These are phyloP conservation scores for Ophiostoma fasciatum DNA, from an alignment of 2,329 filamentous ascomycete species.

Conservation along the genomic window DNA sequence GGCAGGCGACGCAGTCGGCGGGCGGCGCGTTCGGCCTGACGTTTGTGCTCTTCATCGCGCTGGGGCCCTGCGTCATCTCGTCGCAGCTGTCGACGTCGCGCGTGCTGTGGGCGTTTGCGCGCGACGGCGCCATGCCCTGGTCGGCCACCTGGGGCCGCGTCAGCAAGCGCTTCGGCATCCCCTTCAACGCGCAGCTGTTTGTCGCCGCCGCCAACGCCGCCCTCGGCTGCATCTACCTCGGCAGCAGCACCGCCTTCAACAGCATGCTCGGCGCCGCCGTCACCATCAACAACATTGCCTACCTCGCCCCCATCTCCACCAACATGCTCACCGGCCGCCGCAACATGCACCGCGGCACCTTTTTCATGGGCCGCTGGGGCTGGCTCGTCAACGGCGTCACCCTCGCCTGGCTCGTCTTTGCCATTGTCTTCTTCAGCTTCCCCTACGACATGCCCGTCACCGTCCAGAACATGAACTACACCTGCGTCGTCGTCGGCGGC, in stretches of 20 bases:
- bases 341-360: conserved; percentile 15
- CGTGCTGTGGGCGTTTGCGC: conserved; percentile 10
- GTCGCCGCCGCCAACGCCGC: conserved; percentile 8
- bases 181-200: conserved; percentile 14
- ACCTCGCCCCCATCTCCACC: conserved; percentile 15
- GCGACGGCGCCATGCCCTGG: conserved; percentile 15
- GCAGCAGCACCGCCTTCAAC: conserved; percentile 15
- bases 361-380: conserved; percentile 15
- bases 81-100: conserved; percentile 7
- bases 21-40: conserved; percentile 5
- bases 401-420: conserved; percentile 6
- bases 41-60: conserved; percentile 8
- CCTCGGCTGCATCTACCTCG: conserved; percentile 18
- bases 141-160: conserved; percentile 14
- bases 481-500: conserved; percentile 4
- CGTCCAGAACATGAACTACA: conserved; percentile 12
- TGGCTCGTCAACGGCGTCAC: conserved; percentile 10
- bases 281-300: conserved; percentile 7
- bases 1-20: conserved; percentile 4
- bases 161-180: conserved; percentile 13
- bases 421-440: conserved; percentile 7
- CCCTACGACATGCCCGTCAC: conserved; percentile 10
- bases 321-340: conserved; percentile 15
- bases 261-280: conserved; percentile 8
- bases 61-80: conserved; percentile 6